These are phyloP conservation scores for Aspergillus conjunctus DNA, from an alignment of 495 filamentous ascomycete genomes.

Conservation along the genomic window DNA sequence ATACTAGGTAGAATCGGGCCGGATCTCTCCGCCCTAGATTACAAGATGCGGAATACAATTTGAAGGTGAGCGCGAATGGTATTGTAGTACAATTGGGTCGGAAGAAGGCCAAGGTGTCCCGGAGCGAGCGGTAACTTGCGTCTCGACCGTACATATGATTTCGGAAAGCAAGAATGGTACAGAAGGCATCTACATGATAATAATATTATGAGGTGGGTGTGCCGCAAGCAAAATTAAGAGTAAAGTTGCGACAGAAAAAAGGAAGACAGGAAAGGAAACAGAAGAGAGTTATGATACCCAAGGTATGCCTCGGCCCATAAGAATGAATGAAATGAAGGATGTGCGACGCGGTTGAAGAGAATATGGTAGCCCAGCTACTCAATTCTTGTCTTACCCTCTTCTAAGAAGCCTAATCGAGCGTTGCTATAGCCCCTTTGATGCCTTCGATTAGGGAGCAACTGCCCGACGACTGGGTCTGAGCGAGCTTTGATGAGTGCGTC, in stretches of 20 bases:
- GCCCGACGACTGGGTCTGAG: slow-evolving; percentile 75
- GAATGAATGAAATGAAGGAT: slow-evolving; percentile 10
- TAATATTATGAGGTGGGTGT: slow-evolving; percentile 8
- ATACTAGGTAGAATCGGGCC: too few species aligned
- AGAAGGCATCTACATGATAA: slow-evolving; percentile 11
- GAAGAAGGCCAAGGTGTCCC: too few species aligned
- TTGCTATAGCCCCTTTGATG: slow-evolving; percentile 80
- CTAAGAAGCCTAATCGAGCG: slow-evolving; percentile 74
- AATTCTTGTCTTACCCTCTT: slow-evolving; percentile 96
- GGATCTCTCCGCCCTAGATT: too few species aligned
- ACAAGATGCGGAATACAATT: too few species aligned
- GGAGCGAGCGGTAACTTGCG: background rate
- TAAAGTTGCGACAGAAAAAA: background rate
- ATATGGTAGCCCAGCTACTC: slow-evolving; percentile 53
- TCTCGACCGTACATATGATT: background rate
- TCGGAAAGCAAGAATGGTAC: slow-evolving; percentile 5
- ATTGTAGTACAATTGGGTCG: too few species aligned
- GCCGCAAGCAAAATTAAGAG: slow-evolving; percentile 11
- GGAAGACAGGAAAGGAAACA: slow-evolving; percentile 12
- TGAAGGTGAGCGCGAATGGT: too few species aligned
- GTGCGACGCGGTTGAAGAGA: background rate
- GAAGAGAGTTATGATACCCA: slow-evolving; percentile 17
- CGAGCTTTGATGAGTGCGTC: slow-evolving; percentile 77
- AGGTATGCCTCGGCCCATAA: slow-evolving; percentile 7
- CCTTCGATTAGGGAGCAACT: slow-evolving; percentile 58